Evolutionary conservation across 352 stramenopile genomes (phyloP).

Genomic region (Peronospora destructor): DNA sequence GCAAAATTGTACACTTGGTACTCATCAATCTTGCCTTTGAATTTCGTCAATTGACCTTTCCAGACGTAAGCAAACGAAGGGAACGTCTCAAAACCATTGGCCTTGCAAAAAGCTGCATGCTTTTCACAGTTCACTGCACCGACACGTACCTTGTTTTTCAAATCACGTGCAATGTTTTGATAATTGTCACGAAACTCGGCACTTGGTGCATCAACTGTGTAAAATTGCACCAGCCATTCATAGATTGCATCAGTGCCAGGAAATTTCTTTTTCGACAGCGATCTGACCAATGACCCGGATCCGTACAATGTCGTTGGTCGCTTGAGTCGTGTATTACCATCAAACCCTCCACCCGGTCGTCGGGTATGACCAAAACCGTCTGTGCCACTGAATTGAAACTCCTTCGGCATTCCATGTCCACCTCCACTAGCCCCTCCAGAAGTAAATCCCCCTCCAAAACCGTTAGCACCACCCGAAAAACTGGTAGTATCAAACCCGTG

Average conservation of each 20-base stretch:
- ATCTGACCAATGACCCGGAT: conserved; percentile 50
- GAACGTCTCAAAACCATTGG: conserved; percentile 29
- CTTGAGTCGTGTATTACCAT: conserved; percentile 4
- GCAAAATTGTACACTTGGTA: conserved; percentile 82
- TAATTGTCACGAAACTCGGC: conserved; percentile 57
- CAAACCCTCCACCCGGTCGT: conserved; percentile 18
- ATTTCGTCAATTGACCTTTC: conserved; percentile 42
- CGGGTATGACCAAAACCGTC: conserved; percentile 61
- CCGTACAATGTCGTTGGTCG: conserved; percentile 46
- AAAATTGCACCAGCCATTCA: conserved; percentile 83
- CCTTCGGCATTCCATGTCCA: conserved; percentile 36
- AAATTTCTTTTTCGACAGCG: conserved; percentile 70
- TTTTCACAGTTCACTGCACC: conserved; percentile 77
- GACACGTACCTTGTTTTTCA: conserved; percentile 64
- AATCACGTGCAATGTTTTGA: conserved; percentile 59
- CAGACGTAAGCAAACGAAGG: conserved; percentile 71
- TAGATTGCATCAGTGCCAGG: conserved; percentile 57
- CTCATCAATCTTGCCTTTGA: conserved; percentile 66
- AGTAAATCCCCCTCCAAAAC: conserved; percentile 23
- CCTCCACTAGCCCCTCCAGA: conserved; percentile 18
- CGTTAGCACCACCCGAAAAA: conserved; percentile 17
- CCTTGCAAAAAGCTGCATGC: conserved; percentile 44
- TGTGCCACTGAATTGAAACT: conserved; percentile 79
- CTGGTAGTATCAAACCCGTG: conserved; percentile 38
- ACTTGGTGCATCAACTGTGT: conserved; percentile 44